Conservation (phyloP, 1,284 basidiomycete genomes). For the Apiotrichum akiyoshidainum region DNA sequence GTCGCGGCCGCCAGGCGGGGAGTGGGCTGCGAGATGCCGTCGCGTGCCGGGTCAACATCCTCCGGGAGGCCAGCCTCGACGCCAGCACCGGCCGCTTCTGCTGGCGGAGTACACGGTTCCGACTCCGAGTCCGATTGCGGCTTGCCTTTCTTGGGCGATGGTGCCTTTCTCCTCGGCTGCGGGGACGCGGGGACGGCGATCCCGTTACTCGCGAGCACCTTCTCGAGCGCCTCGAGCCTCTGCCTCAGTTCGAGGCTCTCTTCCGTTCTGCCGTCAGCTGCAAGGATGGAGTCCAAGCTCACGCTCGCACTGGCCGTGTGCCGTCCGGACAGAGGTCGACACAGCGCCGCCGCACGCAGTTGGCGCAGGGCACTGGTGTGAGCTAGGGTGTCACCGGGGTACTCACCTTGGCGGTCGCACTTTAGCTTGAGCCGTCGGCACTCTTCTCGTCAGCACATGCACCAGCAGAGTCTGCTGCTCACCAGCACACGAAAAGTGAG, state of each 20-base stretch:
- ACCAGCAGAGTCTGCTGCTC: neutral
- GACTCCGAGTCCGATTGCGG: too few species aligned
- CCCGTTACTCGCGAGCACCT: conserved; percentile 20
- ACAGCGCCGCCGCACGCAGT: conserved; percentile 32
- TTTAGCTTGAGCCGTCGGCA: conserved; percentile 31
- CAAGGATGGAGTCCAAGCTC: conserved; percentile 5
- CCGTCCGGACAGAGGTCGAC: conserved; percentile 33
- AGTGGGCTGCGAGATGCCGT: neutral
- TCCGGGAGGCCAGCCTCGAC: too few species aligned
- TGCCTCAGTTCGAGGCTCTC: conserved; percentile 18
- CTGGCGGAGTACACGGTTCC: too few species aligned
- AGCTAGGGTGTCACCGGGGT: neutral
- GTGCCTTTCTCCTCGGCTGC: neutral
- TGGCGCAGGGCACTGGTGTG: conserved; percentile 29
- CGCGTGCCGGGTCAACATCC: too few species aligned
- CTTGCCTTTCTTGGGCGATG: too few species aligned
- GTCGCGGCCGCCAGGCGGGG: neutral
- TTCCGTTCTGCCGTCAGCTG: conserved; percentile 12
- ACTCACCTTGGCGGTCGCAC: conserved; percentile 25
- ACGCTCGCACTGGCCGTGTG: conserved; percentile 20
- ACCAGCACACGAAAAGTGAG: conserved; percentile 10
- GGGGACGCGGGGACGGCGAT: conserved; percentile 13
- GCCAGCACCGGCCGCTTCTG: too few species aligned
- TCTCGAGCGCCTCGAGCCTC: conserved; percentile 25
- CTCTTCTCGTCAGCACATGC: conserved; percentile 17